Evolutionary conservation across 2,329 filamentous ascomycete genomes (phyloP).

Genomic region (Hypoxylon sp.): DNA sequence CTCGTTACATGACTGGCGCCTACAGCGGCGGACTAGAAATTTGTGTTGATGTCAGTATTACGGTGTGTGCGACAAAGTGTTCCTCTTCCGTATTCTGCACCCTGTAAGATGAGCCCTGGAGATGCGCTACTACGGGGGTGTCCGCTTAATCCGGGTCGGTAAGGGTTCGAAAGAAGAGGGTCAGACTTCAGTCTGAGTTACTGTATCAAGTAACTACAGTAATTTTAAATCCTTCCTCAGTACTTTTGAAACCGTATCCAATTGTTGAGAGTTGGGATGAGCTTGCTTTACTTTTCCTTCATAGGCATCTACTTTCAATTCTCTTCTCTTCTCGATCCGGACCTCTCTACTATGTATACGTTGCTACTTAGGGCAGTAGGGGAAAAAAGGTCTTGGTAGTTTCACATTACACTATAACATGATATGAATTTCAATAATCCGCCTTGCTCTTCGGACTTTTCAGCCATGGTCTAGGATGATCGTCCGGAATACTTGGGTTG

Average conservation of each 20-base stretch:
- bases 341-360: conserved; percentile 11
- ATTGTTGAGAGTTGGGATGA: conserved; percentile 29
- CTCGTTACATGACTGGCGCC: conserved; percentile 41
- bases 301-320: conserved; percentile 18
- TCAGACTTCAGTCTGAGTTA: conserved; percentile 30
- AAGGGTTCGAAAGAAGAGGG: conserved; percentile 14
- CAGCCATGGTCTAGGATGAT: conserved; percentile 18
- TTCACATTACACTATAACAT: conserved; percentile 37
- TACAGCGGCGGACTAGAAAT: conserved; percentile 42
- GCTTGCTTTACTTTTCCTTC: conserved; percentile 23
- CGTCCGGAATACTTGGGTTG: conserved; percentile 26
- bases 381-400: conserved; percentile 34
- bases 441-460: conserved; percentile 41
- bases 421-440: conserved; percentile 32
- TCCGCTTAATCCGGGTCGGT: conserved; percentile 38
- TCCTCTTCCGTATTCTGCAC: conserved; percentile 35
- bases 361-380: conserved; percentile 7
- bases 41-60: conserved; percentile 46
- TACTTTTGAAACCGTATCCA: conserved; percentile 28
- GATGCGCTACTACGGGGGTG: conserved; percentile 26
- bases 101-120: conserved; percentile 36
- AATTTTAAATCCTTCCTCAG: conserved; percentile 32
- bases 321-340: conserved; percentile 27
- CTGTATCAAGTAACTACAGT: conserved; percentile 41
- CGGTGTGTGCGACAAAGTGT: conserved; percentile 33